Conservation (phyloP, 768 basidiomycete species). For the Hericium erinaceus region DNA sequence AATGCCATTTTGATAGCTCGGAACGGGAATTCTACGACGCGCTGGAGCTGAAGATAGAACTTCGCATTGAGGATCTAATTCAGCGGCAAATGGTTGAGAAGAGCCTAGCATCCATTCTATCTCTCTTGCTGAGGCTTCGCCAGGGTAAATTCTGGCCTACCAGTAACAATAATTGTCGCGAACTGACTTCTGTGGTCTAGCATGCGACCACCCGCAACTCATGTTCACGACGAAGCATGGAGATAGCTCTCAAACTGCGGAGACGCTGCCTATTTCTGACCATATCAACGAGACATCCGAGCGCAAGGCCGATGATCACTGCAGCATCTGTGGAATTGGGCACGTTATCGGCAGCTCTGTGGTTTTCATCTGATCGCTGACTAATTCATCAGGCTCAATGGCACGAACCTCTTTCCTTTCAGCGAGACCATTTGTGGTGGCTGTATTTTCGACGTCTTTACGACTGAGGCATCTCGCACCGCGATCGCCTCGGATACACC, state of each 20-base stretch:
- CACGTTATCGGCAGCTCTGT: too few relatives aligned
- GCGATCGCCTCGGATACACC: slow-evolving; percentile 12
- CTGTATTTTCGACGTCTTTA: too few relatives aligned
- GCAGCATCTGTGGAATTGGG: not conserved
- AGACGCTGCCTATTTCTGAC: too few relatives aligned
- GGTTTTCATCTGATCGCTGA: too few relatives aligned
- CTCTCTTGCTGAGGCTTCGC: not conserved
- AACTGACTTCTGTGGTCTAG: slow-evolving; percentile 27
- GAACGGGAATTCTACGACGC: not conserved
- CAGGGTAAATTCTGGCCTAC: not conserved
- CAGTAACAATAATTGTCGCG: not conserved
- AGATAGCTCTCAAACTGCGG: too few relatives aligned
- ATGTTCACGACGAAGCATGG: slow-evolving; percentile 42
- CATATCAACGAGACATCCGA: too few relatives aligned
- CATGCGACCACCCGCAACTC: slow-evolving; percentile 81
- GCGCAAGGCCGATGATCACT: slow-evolving; percentile 32
- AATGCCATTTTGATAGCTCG: slow-evolving; percentile 30
- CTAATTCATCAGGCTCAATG: too few relatives aligned
- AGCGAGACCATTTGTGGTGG: too few relatives aligned
- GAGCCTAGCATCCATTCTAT: not conserved
- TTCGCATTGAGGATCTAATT: not conserved
- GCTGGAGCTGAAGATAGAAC: not conserved
- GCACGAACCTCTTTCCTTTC: too few relatives aligned
- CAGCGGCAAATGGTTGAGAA: not conserved
- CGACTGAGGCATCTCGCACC: too few relatives aligned